Percentiles rank a stretch among this genome's conserved stretches.
These are phyloP conservation scores for Penicillium silybi DNA, from an alignment of 495 filamentous ascomycete genomes.

Conservation along the genomic window DNA sequence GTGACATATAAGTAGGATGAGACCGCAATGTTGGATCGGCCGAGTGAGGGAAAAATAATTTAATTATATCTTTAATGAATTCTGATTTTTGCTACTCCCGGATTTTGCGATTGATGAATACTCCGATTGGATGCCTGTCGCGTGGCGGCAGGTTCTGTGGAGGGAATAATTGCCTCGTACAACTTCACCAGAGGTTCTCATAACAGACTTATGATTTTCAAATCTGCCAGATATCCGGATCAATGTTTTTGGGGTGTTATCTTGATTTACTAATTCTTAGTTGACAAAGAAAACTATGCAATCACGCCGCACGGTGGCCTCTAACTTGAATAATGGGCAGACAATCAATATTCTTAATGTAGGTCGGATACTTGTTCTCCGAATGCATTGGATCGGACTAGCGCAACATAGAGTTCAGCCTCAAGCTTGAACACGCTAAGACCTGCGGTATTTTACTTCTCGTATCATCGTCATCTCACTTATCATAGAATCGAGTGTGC, in stretches of 20 bases:
- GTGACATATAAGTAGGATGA: not conserved
- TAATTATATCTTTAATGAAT: too few species aligned
- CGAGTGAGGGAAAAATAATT: not conserved
- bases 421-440: not conserved
- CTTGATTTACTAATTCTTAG: too few species aligned
- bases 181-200: too few species aligned
- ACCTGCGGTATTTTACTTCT: not conserved
- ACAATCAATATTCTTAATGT: too few species aligned
- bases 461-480: not conserved
- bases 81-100: too few species aligned
- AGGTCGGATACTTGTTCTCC: not conserved
- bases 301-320: too few species aligned
- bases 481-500: too few species aligned
- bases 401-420: not conserved
- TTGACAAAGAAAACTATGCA: too few species aligned
- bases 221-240: too few species aligned
- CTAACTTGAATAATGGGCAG: too few species aligned
- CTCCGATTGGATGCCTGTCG: not conserved
- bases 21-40: not conserved
- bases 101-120: not conserved
- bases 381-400: not conserved
- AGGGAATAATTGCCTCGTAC: slow-evolving; percentile 10
- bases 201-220: too few species aligned
- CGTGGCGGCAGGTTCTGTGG: not conserved
- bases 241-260: too few species aligned